Conservation (phyloP, 495 filamentous ascomycete species). For the Aspergillus funiculosus region DNA sequence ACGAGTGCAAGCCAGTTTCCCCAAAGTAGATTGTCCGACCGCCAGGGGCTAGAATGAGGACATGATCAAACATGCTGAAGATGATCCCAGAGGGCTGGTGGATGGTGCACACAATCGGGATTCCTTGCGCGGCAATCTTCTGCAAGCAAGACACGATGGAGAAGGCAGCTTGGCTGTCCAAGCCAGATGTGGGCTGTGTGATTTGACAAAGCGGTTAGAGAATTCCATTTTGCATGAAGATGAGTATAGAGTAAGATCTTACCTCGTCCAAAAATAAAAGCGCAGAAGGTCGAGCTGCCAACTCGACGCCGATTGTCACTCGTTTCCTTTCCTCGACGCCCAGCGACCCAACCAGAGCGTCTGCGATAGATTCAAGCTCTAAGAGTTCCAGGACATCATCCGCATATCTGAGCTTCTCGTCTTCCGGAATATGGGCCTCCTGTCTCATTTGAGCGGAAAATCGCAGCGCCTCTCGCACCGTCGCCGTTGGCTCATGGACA, state of each 20-base stretch:
- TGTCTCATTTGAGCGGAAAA: conserved; percentile 86
- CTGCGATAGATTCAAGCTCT: conserved; percentile 40
- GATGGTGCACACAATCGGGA: conserved; percentile 91
- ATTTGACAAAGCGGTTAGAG: too few species aligned
- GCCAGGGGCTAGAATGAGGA: conserved; percentile 76
- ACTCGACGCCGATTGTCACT: conserved; percentile 83
- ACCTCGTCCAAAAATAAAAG: background rate
- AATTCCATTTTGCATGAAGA: too few species aligned
- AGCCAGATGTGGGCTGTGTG: conserved; percentile 46
- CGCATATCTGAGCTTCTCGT: conserved; percentile 47
- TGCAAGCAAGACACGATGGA: conserved; percentile 71
- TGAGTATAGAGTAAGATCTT: too few species aligned
- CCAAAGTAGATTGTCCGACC: conserved; percentile 86
- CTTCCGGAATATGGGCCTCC: conserved; percentile 40
- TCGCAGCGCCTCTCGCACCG: conserved; percentile 72
- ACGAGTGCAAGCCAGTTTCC: too few species aligned
- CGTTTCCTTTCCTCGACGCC: conserved; percentile 91
- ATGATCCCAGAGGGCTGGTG: conserved; percentile 91
- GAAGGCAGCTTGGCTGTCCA: conserved; percentile 82
- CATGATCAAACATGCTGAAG: conserved; percentile 72
- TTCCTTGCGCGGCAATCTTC: conserved; percentile 76
- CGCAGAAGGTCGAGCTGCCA: conserved; percentile 54
- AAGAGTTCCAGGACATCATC: conserved; percentile 46
- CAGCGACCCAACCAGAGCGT: conserved; percentile 47
- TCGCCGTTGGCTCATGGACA: conserved; percentile 78